Conservation (phyloP, 2,329 filamentous ascomycete species). For the Ophiostoma ips region DNA sequence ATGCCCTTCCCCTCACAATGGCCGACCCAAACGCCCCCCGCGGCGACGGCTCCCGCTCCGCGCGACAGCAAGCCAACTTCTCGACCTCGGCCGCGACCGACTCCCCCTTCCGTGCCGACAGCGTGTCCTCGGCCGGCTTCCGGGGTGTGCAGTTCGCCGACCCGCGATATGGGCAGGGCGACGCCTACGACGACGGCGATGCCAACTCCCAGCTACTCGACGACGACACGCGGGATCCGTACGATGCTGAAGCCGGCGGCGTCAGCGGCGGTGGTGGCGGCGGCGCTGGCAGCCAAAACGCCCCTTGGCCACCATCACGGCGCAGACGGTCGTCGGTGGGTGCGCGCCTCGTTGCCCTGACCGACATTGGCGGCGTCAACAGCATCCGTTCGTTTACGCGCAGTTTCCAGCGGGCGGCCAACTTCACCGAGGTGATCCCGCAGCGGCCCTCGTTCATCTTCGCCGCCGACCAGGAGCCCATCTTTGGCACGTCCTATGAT, state of each 20-base stretch:
- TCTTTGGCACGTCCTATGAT: conserved; percentile 18
- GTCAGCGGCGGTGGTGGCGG: too few species aligned
- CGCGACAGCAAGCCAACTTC: background rate
- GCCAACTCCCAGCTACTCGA: conserved; percentile 4
- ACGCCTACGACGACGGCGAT: background rate
- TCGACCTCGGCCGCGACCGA: conserved; percentile 4
- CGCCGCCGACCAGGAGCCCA: conserved; percentile 38
- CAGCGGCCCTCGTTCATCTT: conserved; percentile 62
- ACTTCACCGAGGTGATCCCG: conserved; percentile 76
- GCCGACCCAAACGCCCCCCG: background rate
- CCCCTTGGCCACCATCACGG: conserved; percentile 8
- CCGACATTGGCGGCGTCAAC: conserved; percentile 78
- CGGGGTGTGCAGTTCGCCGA: conserved; percentile 10
- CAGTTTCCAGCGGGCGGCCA: conserved; percentile 82
- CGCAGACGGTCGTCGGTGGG: conserved; percentile 9
- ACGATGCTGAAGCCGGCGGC: background rate
- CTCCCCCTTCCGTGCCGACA: conserved; percentile 6
- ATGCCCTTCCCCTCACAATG: background rate
- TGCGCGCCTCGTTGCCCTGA: conserved; percentile 36
- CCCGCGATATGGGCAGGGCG: too few species aligned
- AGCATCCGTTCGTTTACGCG: conserved; percentile 87
- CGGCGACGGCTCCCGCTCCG: background rate
- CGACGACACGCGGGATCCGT: conserved; percentile 1
- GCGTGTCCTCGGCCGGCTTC: conserved; percentile 9
- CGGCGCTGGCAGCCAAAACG: background rate